These are phyloP conservation scores for Neurospora sp. DNA, from an alignment of 495 filamentous ascomycete genomes.

Conservation along the genomic window DNA sequence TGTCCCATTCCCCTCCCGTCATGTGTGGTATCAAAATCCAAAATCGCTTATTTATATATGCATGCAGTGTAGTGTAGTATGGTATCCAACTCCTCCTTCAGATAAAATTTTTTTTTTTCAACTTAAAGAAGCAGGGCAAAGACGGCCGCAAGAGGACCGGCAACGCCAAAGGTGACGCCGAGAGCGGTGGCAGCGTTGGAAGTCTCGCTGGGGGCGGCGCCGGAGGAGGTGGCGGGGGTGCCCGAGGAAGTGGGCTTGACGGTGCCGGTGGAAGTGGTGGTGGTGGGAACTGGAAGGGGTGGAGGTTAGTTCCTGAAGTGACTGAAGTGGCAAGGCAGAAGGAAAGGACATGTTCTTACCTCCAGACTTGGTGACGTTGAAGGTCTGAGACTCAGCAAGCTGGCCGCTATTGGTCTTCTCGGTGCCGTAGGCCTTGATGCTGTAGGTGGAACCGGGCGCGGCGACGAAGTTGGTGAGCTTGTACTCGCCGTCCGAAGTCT, in stretches of 20 bases:
- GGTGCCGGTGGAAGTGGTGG: conserved; percentile 1
- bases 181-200: conserved; percentile 3
- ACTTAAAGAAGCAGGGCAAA: conserved; percentile 8
- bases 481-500: conserved; percentile 6
- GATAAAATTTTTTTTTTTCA: no score
- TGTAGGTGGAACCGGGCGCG: conserved; percentile 9
- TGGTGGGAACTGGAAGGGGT: conserved; percentile 4
- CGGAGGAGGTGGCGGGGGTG: not conserved
- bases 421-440: conserved; percentile 12
- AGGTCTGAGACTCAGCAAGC: conserved; percentile 11
- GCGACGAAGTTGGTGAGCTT: conserved; percentile 13
- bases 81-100: not conserved
- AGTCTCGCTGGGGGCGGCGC: not conserved
- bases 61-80: not conserved
- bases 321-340: not conserved
- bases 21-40: not conserved
- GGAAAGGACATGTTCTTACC: not conserved
- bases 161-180: conserved; percentile 9
- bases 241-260: not conserved
- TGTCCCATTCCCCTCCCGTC: not conserved
- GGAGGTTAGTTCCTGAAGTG: not conserved
- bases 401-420: conserved; percentile 4
- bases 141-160: conserved; percentile 7
- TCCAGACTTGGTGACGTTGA: conserved; percentile 18
- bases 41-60: not conserved